phyloP scores from a whole-genome alignment of 352 stramenopile genomes.

The Globisporangium perplexum region DNA sequence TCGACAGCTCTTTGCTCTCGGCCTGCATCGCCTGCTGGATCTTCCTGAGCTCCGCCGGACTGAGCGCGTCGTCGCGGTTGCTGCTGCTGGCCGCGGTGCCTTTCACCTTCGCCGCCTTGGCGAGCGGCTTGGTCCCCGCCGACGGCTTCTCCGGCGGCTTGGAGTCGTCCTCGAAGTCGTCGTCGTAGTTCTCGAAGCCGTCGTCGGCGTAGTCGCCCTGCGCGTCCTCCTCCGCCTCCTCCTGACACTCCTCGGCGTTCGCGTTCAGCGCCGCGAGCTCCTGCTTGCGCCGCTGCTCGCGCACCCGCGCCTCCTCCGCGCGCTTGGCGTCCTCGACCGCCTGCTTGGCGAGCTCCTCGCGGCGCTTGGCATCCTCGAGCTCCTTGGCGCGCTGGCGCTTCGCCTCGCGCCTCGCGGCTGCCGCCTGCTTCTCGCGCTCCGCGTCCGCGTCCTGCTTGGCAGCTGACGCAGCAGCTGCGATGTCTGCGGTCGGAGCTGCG shows the following conservation, averaged over 20 bases:
- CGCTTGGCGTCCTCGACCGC: constrained; percentile 38
- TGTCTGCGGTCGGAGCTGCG: neutral
- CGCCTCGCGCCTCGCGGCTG: constrained; percentile 27
- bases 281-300: constrained; percentile 41
- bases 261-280: constrained; percentile 53
- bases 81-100: constrained; percentile 3
- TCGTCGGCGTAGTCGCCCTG: constrained; percentile 57
- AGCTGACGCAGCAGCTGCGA: constrained; percentile 6
- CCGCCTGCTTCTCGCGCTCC: constrained; percentile 29
- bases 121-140: neutral
- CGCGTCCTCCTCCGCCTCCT: constrained; percentile 46
- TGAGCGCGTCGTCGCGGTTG: constrained; percentile 12
- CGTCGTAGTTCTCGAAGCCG: constrained; percentile 59
- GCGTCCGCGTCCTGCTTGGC: constrained; percentile 32
- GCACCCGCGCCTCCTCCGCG: constrained; percentile 36
- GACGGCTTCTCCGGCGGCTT: constrained; percentile 14
- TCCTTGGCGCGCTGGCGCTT: constrained; percentile 51
- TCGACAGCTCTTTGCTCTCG: constrained; percentile 45
- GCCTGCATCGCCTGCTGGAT: constrained; percentile 61
- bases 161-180: constrained; percentile 47
- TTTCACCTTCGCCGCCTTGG: constrained; percentile 10
- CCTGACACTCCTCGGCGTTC: constrained; percentile 66
- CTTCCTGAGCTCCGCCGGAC: constrained; percentile 31
- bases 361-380: constrained; percentile 37
- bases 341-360: constrained; percentile 42